A percentile compares a stretch with the other conserved stretches of the same genome.
Conservation (phyloP, 2,329 filamentous ascomycete genomes). For the Xenosphaeropsis pyriputrescens region DNA sequence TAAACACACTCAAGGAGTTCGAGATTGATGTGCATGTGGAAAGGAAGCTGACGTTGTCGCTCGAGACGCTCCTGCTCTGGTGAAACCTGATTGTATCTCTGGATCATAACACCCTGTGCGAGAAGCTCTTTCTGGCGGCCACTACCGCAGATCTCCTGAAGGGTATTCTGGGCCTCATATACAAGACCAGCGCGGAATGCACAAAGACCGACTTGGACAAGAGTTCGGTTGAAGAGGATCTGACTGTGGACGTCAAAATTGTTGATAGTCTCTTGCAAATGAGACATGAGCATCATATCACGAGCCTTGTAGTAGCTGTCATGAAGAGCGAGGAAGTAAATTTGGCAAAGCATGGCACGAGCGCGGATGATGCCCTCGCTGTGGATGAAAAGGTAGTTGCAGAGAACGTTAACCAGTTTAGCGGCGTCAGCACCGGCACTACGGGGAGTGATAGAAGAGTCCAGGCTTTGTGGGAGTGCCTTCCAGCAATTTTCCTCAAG, state of each 20-base stretch:
- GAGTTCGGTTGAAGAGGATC: conserved; percentile 95
- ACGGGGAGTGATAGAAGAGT: conserved; percentile 73
- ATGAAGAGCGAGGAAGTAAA: conserved; percentile 95
- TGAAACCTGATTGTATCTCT: conserved; percentile 89
- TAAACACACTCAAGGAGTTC: conserved; percentile 97
- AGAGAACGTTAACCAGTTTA: conserved; percentile 70
- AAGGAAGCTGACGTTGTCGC: conserved; percentile 91
- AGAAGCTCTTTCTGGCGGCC: conserved; percentile 96
- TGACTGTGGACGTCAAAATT: conserved; percentile 96
- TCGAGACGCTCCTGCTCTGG: conserved; percentile 96
- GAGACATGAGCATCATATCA: conserved; percentile 99
- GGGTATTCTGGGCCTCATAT: conserved; percentile 93
- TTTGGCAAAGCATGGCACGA: conserved; percentile 93
- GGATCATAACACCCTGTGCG: conserved; percentile 95
- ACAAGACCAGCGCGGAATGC: conserved; percentile 95
- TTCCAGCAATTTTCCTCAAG: conserved; percentile 94
- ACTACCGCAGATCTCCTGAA: conserved; percentile 96
- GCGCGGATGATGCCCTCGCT: conserved; percentile 94
- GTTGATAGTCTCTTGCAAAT: conserved; percentile 91
- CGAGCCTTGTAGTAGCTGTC: conserved; percentile 96
- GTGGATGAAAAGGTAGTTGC: conserved; percentile 87
- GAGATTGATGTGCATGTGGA: conserved; percentile 99
- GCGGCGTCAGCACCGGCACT: conserved; percentile 51
- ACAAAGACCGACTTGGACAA: conserved; percentile 95
- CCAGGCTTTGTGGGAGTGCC: conserved; percentile 49